These are phyloP conservation scores for Globisporangium parvum DNA, from an alignment of 352 stramenopile species.

Conservation along the genomic window DNA sequence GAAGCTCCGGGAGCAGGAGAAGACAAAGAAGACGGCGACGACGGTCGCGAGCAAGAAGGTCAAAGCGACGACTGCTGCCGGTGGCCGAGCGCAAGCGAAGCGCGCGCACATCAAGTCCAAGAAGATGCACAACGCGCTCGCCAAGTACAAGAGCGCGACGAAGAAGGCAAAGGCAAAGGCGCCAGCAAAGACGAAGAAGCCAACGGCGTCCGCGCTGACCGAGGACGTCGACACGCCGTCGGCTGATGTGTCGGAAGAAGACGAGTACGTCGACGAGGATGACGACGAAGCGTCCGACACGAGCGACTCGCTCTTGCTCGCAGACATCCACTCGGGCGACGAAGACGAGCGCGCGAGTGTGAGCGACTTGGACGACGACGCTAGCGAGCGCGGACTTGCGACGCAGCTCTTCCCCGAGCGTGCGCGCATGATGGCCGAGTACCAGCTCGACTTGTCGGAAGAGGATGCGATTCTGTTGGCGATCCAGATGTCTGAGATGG, in stretches of 20 bases:
- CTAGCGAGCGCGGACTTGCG: neutral
- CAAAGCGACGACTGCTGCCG: conserved; percentile 13
- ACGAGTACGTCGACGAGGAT: conserved; percentile 26
- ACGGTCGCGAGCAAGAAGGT: conserved; percentile 15
- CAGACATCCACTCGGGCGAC: conserved; percentile 55
- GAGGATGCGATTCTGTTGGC: conserved; percentile 35
- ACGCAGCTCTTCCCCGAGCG: conserved; percentile 23
- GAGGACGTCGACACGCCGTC: conserved; percentile 5
- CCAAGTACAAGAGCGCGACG: conserved; percentile 31
- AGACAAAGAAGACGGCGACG: neutral
- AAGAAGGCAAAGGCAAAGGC: conserved; percentile 5
- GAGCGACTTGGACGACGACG: conserved; percentile 26
- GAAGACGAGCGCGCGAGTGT: conserved; percentile 45
- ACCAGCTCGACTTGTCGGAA: conserved; percentile 37
- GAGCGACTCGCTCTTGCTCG: conserved; percentile 35
- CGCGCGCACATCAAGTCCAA: conserved; percentile 34
- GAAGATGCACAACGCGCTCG: conserved; percentile 25
- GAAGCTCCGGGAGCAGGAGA: conserved; percentile 12
- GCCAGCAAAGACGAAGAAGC: neutral
- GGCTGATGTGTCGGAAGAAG: conserved; percentile 19
- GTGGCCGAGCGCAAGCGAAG: conserved; percentile 20
- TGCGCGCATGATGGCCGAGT: conserved; percentile 27
- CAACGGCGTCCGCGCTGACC: neutral
- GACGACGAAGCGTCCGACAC: conserved; percentile 20
- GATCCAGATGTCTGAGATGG: conserved; percentile 42